These are phyloP conservation scores for Alloascoidea africana DNA, from an alignment of 805 yeast species.

Conservation along the genomic window DNA sequence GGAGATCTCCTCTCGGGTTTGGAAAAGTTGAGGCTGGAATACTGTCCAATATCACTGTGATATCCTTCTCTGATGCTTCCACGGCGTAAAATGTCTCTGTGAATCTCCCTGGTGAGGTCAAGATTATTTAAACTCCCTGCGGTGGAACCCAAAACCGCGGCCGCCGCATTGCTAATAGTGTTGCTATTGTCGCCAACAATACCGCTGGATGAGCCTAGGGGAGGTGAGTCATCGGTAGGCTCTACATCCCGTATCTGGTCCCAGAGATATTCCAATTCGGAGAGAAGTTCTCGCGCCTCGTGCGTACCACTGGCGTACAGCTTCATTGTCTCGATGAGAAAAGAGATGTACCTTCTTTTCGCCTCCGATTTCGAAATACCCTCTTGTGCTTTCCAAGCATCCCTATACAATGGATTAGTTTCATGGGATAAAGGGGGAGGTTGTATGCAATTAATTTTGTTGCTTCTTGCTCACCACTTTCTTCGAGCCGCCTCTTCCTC, in stretches of 20 bases:
- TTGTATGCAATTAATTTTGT: no score
- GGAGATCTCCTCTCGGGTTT: not conserved
- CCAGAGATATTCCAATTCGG: slow-evolving; percentile 63
- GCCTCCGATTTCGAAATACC: slow-evolving; percentile 61
- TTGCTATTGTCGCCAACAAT: not conserved
- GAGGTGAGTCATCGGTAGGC: slow-evolving; percentile 8
- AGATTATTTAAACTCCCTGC: not conserved
- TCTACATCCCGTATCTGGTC: slow-evolving; percentile 44
- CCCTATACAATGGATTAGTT: no score
- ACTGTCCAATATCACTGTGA: no score
- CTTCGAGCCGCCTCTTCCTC: slow-evolving; percentile 55
- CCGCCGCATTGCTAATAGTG: not conserved
- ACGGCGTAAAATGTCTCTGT: not conserved
- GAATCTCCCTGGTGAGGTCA: not conserved
- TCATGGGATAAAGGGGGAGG: no score
- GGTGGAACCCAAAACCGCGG: not conserved
- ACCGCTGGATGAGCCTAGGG: no score
- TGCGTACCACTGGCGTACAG: slow-evolving; percentile 50
- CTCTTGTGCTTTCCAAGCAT: slow-evolving; percentile 68
- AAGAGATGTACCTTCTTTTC: slow-evolving; percentile 52
- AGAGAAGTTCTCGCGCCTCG: slow-evolving; percentile 49
- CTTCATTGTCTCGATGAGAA: slow-evolving; percentile 58
- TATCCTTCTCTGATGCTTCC: not conserved
- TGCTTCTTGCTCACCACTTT: slow-evolving; percentile 49
- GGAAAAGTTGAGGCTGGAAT: no score